phyloP scores from a whole-genome alignment of 371 early-diverging fungal species.

The Mucor lusitanicus region DNA sequence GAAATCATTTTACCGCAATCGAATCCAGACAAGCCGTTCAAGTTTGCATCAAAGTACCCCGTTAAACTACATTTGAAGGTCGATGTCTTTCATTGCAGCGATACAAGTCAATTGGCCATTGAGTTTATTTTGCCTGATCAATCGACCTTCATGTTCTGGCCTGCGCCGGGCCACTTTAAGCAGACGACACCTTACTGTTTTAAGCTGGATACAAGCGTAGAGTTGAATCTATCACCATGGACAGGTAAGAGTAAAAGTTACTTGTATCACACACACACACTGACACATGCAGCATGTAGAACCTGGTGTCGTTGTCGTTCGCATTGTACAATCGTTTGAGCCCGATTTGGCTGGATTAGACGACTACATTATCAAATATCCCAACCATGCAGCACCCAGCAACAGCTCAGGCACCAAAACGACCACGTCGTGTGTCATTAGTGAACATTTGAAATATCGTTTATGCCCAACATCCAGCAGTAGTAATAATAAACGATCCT shows the following conservation, averaged over 20 bases:
- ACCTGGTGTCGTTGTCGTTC: conserved; percentile 28
- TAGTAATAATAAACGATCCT: background rate
- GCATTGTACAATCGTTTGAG: conserved; percentile 47
- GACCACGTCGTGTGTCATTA: conserved; percentile 21
- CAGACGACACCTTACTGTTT: conserved; percentile 40
- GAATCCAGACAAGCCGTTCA: conserved; percentile 45
- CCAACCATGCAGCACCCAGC: conserved; percentile 15
- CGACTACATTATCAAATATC: conserved; percentile 43
- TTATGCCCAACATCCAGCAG: conserved; percentile 2
- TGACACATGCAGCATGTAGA: conserved; percentile 8
- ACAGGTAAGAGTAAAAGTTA: conserved; percentile 37
- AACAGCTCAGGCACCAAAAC: background rate
- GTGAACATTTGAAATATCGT: conserved; percentile 26
- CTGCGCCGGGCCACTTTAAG: conserved; percentile 38
- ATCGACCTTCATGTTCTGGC: conserved; percentile 40
- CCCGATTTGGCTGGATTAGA: conserved; percentile 50
- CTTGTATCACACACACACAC: background rate
- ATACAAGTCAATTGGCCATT: conserved; percentile 40
- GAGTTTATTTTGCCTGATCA: conserved; percentile 48
- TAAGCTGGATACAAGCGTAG: conserved; percentile 33
- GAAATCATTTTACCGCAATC: conserved; percentile 37
- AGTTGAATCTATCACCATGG: conserved; percentile 36
- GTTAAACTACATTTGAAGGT: conserved; percentile 42
- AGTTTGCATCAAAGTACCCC: conserved; percentile 33
- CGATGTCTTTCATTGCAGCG: conserved; percentile 34